Base-by-base conservation (phyloP, 108 stramenopile species). In the Chaetoceros muelleri region DNA sequence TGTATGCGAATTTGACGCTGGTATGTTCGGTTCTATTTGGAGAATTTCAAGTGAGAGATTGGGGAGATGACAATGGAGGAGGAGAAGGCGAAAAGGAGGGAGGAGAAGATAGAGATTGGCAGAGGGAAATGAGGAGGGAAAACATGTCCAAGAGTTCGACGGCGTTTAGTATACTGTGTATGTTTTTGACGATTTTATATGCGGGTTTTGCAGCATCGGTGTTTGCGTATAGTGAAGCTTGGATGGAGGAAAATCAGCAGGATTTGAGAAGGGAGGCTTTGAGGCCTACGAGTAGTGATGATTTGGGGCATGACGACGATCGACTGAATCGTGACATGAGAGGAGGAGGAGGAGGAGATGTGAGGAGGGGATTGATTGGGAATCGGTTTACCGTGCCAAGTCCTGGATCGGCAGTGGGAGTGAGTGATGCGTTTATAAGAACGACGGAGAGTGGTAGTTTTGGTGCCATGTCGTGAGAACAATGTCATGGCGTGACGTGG, bases 1-100 rank as follows among this genome's bases (percentile, higher is more conserved):
- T 92, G 86, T 83, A 87, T 68, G 81, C 84, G 17, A 92, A 92
- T 68, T 50, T 87, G 26, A 84, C 85, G 21, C 70, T 92, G 67
- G 74, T 80, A 23, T 80, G 74, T 55, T 62, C 84, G 3, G 72
- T 81, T 17, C 55, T 85, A 17, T 92, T 92, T 75, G 90, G 86
- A 54, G 90, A 87, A 60, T 92, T 91, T 57, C 71, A 91, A 79
- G 90, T 87, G 53, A 67, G 84, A 44, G 18, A 49, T 92, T 75
- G 86, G 84, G 49, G 90, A 87, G 60, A 87, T 90, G 53, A 73
- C 85, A 79, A 85, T 87, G 53, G 64, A 82, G 40, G 7, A 2
- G 28, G 51, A n/a, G 16, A 48, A 17, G 20, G 49, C 5, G n/a
- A 58, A 24, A 5, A 22, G 57, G 13, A 21, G 22, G 23, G 49